phyloP scores from a whole-genome alignment of 495 filamentous ascomycete species.

The Cercophora samala region DNA sequence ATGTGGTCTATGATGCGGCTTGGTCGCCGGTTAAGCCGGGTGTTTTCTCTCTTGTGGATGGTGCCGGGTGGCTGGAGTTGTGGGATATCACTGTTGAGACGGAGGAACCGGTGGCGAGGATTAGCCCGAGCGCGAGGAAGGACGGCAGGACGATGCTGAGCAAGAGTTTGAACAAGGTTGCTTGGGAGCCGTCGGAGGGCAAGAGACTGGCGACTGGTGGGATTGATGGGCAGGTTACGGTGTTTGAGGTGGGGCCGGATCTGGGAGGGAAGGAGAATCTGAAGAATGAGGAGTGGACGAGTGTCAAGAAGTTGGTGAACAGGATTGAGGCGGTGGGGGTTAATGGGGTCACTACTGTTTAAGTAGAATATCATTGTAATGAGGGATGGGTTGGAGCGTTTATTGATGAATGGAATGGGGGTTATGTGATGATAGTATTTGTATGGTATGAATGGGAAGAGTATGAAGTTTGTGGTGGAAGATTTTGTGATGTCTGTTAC shows the following conservation, averaged over 20 bases:
- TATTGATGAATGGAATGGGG: too few relatives aligned
- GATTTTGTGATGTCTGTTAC: neutral
- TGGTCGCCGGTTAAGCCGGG: constrained; percentile 92
- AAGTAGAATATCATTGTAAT: constrained; percentile 7
- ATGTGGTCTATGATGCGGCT: constrained; percentile 89
- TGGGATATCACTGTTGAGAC: constrained; percentile 93
- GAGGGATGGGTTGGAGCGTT: neutral
- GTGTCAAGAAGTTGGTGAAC: constrained; percentile 78
- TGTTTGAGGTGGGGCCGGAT: constrained; percentile 90
- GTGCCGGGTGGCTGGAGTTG: constrained; percentile 86
- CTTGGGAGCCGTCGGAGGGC: constrained; percentile 89
- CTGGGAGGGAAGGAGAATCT: constrained; percentile 75
- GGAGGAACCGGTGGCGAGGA: constrained; percentile 80
- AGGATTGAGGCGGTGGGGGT: constrained; percentile 55
- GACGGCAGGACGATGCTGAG: constrained; percentile 59
- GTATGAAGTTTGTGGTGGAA: neutral
- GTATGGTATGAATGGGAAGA: neutral
- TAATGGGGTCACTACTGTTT: constrained; percentile 29
- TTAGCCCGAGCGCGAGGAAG: constrained; percentile 62
- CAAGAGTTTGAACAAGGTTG: constrained; percentile 84
- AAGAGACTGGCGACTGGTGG: constrained; percentile 83
- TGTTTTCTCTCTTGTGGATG: constrained; percentile 91
- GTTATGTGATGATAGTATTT: neutral
- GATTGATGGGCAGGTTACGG: constrained; percentile 79
- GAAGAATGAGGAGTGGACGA: constrained; percentile 83